These are phyloP conservation scores for Cladosporium sp. DNA, from an alignment of 2,329 filamentous ascomycete species.

Conservation along the genomic window DNA sequence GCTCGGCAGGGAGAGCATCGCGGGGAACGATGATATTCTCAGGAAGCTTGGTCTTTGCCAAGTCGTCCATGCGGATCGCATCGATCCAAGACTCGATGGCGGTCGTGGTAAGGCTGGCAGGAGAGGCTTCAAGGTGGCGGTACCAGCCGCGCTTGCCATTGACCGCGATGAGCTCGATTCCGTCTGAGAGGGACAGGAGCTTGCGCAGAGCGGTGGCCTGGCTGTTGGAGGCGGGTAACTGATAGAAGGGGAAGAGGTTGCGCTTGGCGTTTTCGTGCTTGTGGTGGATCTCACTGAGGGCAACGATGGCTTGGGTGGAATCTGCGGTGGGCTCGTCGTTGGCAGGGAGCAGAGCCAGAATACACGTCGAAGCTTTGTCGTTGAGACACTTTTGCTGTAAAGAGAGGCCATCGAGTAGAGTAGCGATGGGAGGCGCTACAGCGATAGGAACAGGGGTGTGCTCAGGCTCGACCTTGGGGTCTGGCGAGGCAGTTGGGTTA, in stretches of 20 bases:
- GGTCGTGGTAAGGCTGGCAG: constrained; percentile 38
- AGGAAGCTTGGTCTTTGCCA: constrained; percentile 66
- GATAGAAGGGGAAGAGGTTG: constrained; percentile 78
- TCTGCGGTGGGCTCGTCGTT: constrained; percentile 39
- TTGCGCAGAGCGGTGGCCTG: constrained; percentile 53
- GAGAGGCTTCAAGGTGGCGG: constrained; percentile 63
- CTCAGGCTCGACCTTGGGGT: constrained; percentile 43
- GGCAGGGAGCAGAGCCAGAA: constrained; percentile 69
- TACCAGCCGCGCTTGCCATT: constrained; percentile 87
- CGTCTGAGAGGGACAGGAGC: constrained; percentile 57
- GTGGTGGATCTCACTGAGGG: constrained; percentile 68
- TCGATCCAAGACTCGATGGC: constrained; percentile 81
- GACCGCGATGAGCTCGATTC: constrained; percentile 71
- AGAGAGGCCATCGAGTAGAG: constrained; percentile 60
- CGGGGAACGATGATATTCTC: constrained; percentile 41
- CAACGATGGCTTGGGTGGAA: constrained; percentile 44
- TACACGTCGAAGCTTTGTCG: constrained; percentile 73
- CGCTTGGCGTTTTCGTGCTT: constrained; percentile 66
- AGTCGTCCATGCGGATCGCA: constrained; percentile 83
- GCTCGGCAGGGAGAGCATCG: constrained; percentile 24
- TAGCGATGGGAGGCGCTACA: constrained; percentile 57
- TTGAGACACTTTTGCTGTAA: constrained; percentile 70
- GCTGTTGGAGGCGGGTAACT: constrained; percentile 62
- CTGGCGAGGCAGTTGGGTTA: constrained; percentile 52
- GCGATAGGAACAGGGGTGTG: constrained; percentile 49